phyloP scores from a whole-genome alignment of 2,329 filamentous ascomycete genomes.

The Scedosporium aurantiacum region DNA sequence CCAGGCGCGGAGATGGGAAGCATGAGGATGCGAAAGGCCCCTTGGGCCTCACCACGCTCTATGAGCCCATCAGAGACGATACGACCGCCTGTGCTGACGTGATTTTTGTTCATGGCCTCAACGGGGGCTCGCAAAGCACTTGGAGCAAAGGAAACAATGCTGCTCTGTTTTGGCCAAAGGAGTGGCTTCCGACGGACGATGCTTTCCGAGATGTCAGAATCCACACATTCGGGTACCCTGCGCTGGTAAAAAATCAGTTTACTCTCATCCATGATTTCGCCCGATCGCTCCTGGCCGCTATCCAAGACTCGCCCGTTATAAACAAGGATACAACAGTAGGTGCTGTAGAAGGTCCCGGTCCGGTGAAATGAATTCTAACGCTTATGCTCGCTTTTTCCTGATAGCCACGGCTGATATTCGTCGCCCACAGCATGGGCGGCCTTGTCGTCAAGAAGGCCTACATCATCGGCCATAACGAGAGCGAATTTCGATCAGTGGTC shows the following conservation, averaged over 20 bases:
- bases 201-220: slow-evolving; percentile 20
- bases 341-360: not conserved
- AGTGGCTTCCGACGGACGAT: slow-evolving; percentile 21
- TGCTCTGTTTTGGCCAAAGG: slow-evolving; percentile 20
- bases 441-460: slow-evolving; percentile 25
- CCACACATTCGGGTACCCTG: slow-evolving; percentile 20
- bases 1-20: not conserved
- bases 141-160: slow-evolving; percentile 18
- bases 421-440: slow-evolving; percentile 28
- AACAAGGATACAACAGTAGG: not conserved
- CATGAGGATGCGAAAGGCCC: slow-evolving; percentile 12
- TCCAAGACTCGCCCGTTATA: slow-evolving; percentile 16
- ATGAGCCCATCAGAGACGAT: slow-evolving; percentile 8
- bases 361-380: not conserved
- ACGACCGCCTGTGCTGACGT: slow-evolving; percentile 15
- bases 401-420: slow-evolving; percentile 18
- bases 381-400: not conserved
- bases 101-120: slow-evolving; percentile 28
- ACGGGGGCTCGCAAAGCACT: slow-evolving; percentile 23
- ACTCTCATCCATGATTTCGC: slow-evolving; percentile 22
- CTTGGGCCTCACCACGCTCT: slow-evolving; percentile 15
- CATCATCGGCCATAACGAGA: slow-evolving; percentile 15
- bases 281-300: slow-evolving; percentile 16
- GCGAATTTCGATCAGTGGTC: slow-evolving; percentile 1
- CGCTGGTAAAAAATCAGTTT: slow-evolving; percentile 12